phyloP scores from a whole-genome alignment of 305 asterid species.

The Solanum hybrid region DNA sequence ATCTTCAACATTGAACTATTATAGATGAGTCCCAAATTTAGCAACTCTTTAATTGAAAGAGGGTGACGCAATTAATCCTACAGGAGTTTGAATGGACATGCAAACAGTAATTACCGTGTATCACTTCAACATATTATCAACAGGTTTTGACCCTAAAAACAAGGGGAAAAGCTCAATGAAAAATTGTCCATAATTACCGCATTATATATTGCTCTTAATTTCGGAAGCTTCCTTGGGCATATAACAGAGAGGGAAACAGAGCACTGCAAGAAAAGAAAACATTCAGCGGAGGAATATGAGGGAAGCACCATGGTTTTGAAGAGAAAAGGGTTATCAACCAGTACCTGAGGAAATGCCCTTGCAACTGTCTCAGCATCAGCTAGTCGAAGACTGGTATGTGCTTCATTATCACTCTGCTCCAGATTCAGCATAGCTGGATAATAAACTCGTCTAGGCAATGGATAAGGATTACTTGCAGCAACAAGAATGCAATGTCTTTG shows the following conservation, averaged over 20 bases:
- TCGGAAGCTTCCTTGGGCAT: constrained; percentile 91
- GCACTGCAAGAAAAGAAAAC: constrained; percentile 44
- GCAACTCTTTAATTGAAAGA: neutral
- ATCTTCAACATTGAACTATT: neutral
- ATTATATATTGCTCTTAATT: constrained; percentile 63
- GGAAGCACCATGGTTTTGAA: constrained; percentile 1
- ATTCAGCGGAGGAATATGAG: neutral
- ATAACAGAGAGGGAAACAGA: constrained; percentile 79
- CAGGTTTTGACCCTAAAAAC: neutral
- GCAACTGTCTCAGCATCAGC: constrained; percentile 85
- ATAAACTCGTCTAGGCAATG: constrained; percentile 69
- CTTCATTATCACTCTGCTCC: constrained; percentile 50
- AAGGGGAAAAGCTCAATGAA: neutral
- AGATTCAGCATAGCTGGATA: constrained; percentile 44
- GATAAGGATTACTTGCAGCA: constrained; percentile 89
- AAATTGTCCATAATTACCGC: constrained; percentile 49
- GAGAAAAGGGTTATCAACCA: neutral
- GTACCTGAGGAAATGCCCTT: constrained; percentile 74
- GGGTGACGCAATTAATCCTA: neutral
- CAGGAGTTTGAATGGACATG: neutral
- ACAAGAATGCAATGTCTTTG: constrained; percentile 83
- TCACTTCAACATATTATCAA: constrained; percentile 8
- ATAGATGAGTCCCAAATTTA: neutral
- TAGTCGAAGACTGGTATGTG: constrained; percentile 46
- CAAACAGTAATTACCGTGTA: neutral